Base-by-base conservation (phyloP, 768 basidiomycete genomes). In the Tylopilus vinaceipallidus region DNA sequence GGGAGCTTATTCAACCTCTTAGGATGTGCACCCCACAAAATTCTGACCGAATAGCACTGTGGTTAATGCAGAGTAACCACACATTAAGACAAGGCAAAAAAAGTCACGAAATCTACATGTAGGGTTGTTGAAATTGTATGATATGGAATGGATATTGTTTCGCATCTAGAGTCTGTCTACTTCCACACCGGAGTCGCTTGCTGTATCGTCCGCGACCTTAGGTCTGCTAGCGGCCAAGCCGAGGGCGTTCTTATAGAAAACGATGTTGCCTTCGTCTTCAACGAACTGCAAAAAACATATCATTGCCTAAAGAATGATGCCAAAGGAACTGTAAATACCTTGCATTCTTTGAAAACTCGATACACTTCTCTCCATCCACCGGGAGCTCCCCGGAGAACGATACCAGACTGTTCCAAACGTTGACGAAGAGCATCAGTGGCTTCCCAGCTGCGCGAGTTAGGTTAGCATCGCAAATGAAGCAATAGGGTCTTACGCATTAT, bases 201-300 rank as follows among this genome's bases (percentile, higher is more conserved):
- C 73, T 30, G 66, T 75, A 45, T 69, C 71, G 51, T 89, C 85
- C n/a, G 69, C 60, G 59, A 86, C 82, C 37, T 83, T 77, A 8
- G 87, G 83, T 54, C 82, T 79, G 60, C 78, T 74, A 53, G 84
- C 71, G 40, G 92, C 90, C 35, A 93, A 69, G 51, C 95, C 95
- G 34, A 73, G 58, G 4, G 87, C 82, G 60, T 98, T 89, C 79
- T 92, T 92, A 81, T 84, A 95, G 75, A 95, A 94, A 51, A 94
- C 66, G 53, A 97, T 82, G 58, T 90, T 83, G 34, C 92, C 94
- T 58, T 91, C 86, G 64, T 98, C 93, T 70, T 98, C 95, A 40
- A 99, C 88, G 66, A 93, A 98, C 82, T 83, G 47, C 2, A 36
- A 22, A n/a, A 32, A 22, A 16, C 26, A 50, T 23, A 53, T 47